Base-by-base conservation (phyloP, 495 filamentous ascomycete species). In the Daldinia decipiens region DNA sequence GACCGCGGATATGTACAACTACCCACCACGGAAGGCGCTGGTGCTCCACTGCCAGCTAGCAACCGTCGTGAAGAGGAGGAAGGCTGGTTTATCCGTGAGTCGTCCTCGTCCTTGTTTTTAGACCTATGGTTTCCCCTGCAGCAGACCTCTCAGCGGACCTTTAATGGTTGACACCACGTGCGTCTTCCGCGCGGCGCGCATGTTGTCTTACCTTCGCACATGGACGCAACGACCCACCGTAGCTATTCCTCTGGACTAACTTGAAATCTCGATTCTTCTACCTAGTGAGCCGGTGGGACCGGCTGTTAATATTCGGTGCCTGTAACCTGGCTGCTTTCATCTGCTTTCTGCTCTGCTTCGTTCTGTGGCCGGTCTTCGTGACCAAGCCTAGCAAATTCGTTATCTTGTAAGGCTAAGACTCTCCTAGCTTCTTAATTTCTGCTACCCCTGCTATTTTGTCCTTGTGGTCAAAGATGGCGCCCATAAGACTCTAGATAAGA, bases 241-340 rank as follows among this genome's bases (percentile, higher is more conserved):
- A 65, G 19, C 39, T 54, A n/a, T 51, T 52, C 21, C 51, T 56
- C 64, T 56, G 65, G 61, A 71, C 82, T 83, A 68, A 83, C 73
- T 60, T 54, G 36, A 53, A 64, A 73, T 70, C 65, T 71, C 43
- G 56, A 67, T 53, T 68, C 60, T 68, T 52, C 32, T 54, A 54
- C 66, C 80, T 79, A 99, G 95, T 99, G 84, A 97, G 93, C 79
- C 88, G 95, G 78, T 98, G 95, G 95, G 95, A 99, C 80, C 92
- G 95, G 55, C 80, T 98, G 77, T 84, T 99, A 74, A 87, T 98
- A 62, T 99, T 98, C 77, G 90, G 86, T 60, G 94, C 89, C 73
- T 97, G 96, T 83, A 98, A 97, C 77, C 78, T 97, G 69, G 95
- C 91, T 57, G 95, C 95, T 58, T 85, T 92, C 66, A 92, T 91